A percentile compares a stretch with the other conserved stretches of the same genome.
Conservation (phyloP, 2,329 filamentous ascomycete genomes). For the Cercospora beticola region DNA sequence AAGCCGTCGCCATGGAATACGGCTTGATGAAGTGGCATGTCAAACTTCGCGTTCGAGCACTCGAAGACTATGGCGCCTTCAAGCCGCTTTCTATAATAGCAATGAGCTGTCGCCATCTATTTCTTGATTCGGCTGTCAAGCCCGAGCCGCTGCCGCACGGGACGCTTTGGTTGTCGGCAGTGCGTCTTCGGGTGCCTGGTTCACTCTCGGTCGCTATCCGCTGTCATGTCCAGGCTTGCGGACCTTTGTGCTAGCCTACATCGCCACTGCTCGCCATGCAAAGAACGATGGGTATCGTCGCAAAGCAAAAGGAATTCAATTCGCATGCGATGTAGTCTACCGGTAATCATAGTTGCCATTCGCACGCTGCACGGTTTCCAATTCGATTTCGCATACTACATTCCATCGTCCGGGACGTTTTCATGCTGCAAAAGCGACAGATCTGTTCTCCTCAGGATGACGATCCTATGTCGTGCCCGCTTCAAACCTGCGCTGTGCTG, state of each 20-base stretch:
- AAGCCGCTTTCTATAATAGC: not conserved
- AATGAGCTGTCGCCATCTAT: not conserved
- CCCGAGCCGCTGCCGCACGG: not conserved
- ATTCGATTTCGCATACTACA: not conserved
- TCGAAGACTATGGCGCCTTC: not conserved
- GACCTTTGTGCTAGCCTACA: not conserved
- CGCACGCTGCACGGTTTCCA: not conserved
- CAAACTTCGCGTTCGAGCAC: not conserved
- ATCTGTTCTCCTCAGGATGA: not conserved
- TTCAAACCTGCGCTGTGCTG: slow-evolving; percentile 5
- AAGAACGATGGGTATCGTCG: not conserved
- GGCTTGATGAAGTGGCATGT: not conserved
- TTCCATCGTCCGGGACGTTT: not conserved
- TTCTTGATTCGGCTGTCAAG: not conserved
- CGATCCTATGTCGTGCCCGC: not conserved
- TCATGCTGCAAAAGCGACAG: not conserved
- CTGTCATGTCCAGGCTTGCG: slow-evolving; percentile 1
- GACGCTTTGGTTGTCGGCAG: not conserved
- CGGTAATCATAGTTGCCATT: not conserved
- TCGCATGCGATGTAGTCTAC: not conserved
- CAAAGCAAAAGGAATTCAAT: not conserved
- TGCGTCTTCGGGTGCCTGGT: not conserved
- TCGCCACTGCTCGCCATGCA: not conserved
- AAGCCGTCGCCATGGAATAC: not conserved
- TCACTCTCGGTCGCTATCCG: not conserved